Evolutionary conservation across 495 filamentous ascomycete genomes (phyloP).

Genomic region (Penicillium ucsense): DNA sequence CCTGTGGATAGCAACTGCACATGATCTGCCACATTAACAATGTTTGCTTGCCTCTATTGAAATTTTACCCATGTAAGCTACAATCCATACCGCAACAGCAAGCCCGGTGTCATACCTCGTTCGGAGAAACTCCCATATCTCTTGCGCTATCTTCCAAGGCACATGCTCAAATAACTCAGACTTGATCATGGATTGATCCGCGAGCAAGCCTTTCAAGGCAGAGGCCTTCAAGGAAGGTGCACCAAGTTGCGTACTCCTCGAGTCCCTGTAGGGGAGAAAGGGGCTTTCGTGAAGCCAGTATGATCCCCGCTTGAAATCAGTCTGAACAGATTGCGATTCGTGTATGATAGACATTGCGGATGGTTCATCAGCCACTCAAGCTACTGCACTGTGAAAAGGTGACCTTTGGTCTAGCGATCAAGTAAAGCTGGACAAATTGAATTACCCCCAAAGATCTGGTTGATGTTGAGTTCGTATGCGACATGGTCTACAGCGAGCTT

Average conservation of each 20-base stretch:
- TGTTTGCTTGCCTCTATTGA: slow-evolving; percentile 26
- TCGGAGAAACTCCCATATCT: slow-evolving; percentile 31
- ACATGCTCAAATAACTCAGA: slow-evolving; percentile 20
- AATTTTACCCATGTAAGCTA: neutral
- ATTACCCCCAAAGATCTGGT: no score
- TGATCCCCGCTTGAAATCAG: slow-evolving; percentile 9
- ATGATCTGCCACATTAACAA: slow-evolving; percentile 37
- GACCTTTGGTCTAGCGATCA: no score
- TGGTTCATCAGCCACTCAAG: no score
- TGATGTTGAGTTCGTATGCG: no score
- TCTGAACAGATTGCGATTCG: neutral
- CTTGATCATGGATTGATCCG: slow-evolving; percentile 23
- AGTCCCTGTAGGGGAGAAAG: slow-evolving; percentile 19
- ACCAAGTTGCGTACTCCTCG: slow-evolving; percentile 14
- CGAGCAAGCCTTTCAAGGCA: slow-evolving; percentile 20
- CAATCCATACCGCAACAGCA: neutral
- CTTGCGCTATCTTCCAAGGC: slow-evolving; percentile 27
- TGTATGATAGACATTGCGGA: slow-evolving; percentile 5
- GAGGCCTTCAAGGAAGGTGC: slow-evolving; percentile 23
- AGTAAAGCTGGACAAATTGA: no score
- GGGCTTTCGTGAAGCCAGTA: slow-evolving; percentile 32
- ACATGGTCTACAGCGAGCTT: no score
- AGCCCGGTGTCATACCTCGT: slow-evolving; percentile 12
- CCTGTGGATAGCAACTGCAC: slow-evolving; percentile 20
- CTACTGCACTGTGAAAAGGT: no score